A percentile compares a stretch with the other conserved stretches of the same genome.
phyloP scores from a whole-genome alignment of 2,329 filamentous ascomycete species.

The Dryadomyces quercus-mongolicae region DNA sequence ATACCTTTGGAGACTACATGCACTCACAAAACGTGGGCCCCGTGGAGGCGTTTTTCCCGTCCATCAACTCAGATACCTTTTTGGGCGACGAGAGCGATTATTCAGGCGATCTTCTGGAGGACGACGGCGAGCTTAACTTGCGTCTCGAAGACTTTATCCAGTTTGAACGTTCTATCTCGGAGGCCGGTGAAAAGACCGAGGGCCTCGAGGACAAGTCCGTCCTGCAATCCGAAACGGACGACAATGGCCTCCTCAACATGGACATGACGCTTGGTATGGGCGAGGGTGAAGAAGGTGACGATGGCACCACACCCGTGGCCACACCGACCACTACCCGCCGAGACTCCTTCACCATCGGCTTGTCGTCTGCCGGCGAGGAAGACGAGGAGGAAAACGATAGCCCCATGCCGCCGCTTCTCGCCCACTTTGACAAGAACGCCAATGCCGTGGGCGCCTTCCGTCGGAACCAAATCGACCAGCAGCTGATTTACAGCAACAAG shows the following conservation, averaged over 20 bases:
- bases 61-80: slow-evolving; percentile 46
- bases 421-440: slow-evolving; percentile 53
- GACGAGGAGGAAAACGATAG: slow-evolving; percentile 13
- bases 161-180: slow-evolving; percentile 35
- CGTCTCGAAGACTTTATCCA: slow-evolving; percentile 64
- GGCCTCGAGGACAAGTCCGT: slow-evolving; percentile 3
- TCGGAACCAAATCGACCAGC: slow-evolving; percentile 50
- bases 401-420: slow-evolving; percentile 38
- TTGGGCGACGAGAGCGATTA: slow-evolving; percentile 38
- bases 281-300: slow-evolving; percentile 34
- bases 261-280: slow-evolving; percentile 23
- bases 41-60: slow-evolving; percentile 62
- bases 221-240: slow-evolving; percentile 2
- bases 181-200: slow-evolving; percentile 16
- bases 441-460: slow-evolving; percentile 71
- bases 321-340: slow-evolving; percentile 7
- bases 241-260: not conserved
- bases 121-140: slow-evolving; percentile 52
- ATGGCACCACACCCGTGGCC: slow-evolving; percentile 37
- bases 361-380: slow-evolving; percentile 33
- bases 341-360: slow-evolving; percentile 16
- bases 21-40: slow-evolving; percentile 59
- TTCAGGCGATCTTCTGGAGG: slow-evolving; percentile 42
- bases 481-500: slow-evolving; percentile 47
- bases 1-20: slow-evolving; percentile 43